Evolutionary conservation across 371 early-diverging fungal genomes (phyloP), one percentile per base, ranked within the genome.

Genomic region (Gilbertella persicaria): DNA sequence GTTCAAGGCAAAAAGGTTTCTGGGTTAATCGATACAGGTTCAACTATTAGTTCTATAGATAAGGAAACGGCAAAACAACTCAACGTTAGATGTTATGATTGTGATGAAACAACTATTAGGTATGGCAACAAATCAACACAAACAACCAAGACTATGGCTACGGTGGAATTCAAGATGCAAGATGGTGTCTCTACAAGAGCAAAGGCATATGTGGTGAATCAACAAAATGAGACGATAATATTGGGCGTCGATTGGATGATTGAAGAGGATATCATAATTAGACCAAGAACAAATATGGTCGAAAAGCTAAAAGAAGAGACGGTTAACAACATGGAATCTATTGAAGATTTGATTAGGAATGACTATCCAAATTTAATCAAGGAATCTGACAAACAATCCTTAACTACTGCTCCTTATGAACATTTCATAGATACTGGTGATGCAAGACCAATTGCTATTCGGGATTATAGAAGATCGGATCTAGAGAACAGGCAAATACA

Each of bases 391-490:
- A 14, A 35, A 4, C 40, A 41, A 16, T 46, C 60, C 1, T 24
- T 53, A 0, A 46, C 50, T 26, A 62, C 45, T 21, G 56, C 68
- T 16, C 57, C 61, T 1, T 55, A 67, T 35, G 4, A 53, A 13
- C 65, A 54, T 12, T 3, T 12, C 9, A 45, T 55, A 9, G 20
- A 58, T 10, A 53, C 50, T 8, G 61, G 59, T 13, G 59, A 55
- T 25, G 51, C 66, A 17, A 0, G 16, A 13, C 55, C 60, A 8
- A 26, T 49, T 3, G 49, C 53, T 25, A 40, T 54, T 5, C 63
- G 53, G 2, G 50, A 58, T 6, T 66, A 63, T 53, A 45, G 49
- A 21, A 30, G 57, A 13, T 58, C 69, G 19, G 40, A 45, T 16
- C 36, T 37, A 0, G 64, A 74, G 37, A 47, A 54, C 3, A 25